Base-by-base conservation (phyloP, 768 basidiomycete genomes). In the Epithele typhae region DNA sequence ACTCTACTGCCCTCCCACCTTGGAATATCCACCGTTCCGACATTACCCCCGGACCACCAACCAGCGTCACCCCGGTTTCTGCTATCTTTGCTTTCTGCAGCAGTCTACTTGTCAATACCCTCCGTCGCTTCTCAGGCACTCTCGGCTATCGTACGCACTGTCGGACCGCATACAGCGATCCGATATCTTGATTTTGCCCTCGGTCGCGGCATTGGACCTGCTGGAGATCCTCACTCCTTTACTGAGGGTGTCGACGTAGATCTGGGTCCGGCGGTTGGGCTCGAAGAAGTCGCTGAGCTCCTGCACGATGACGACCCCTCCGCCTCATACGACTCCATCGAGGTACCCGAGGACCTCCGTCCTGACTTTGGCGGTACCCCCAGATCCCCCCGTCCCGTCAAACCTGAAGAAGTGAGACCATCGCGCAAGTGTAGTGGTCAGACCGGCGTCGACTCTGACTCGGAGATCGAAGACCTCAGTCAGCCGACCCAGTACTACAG, bases 71-170 rank as follows among this genome's bases (percentile, higher is more conserved):
- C 93, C 3, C 74, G 79, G 8, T 84, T 96, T 56, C 76, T 96
- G 5, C 72, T 93, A 12, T 92, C 92, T 4, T 74, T 96, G 14
- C 79, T 97, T 25, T 89, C 93, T 0, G 92, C 91, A 12, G 75
- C 91, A 1, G 77, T 89, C 18, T 96, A 90, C 64, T 80, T 97
- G 18, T 88, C 86, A 24, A 84, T 93, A 15, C 85, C 89, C 0
- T 73, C 80, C 4, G 63, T 92, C 17, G 80, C 87, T 9, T 79
- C 85, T 0, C 82, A 89, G 52, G 84, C 89, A 0, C 71, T 94
- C n/a, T 68, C 76, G 1, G 68, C 78, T 35, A 77, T 95, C 23
- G 68, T 92, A 33, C 75, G 70, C 45, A 87, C 87, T 2, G 72
- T 95, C 25, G 84, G 90, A 3, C 92, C 93, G 0, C 75, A 75